Evolutionary conservation across 768 basidiomycete species (phyloP), one percentile per base, ranked within the genome.

Genomic region (Austroboletus eburneus): DNA sequence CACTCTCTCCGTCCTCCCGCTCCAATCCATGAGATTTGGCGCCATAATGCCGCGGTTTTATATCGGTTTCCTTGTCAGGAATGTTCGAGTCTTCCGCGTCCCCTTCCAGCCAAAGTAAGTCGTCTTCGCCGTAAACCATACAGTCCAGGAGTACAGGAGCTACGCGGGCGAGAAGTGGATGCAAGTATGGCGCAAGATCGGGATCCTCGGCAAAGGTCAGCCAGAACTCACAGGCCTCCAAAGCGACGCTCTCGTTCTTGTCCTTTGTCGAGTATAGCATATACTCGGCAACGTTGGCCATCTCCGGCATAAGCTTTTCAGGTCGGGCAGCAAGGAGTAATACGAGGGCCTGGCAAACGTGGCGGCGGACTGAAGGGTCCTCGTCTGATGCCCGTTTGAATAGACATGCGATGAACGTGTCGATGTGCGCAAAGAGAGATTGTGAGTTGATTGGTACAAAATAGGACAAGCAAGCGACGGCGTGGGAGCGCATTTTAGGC

Each of bases 211-310:
- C 94, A 61, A 99, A 98, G 2, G 94, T 96, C 50, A 99, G 76
- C 96, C 96, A 99, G 68, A 99, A 99, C 75, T 99, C 96, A 76
- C 94, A 96, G 20, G 96, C 96, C 71, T 99, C 96, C 40, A 99
- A 76, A 3, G 95, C 93, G 43, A 92, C 95, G 51, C 85, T 87
- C 69, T 97, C 94, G 65, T 97, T 92, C 70, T 89, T 88, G 74
- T 97, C 94, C 69, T 94, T 93, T 13, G 92, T 97, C 22, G 92
- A 95, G 71, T 93, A 98, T 32, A 98, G 77, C 91, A 99, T 98
- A 68, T 96, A 99, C 65, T 96, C 92, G 22, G 95, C 93, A 34
- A 99, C 96, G 56, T 91, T 92, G 20, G 73, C 65, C 79, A 99
- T 90, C 65, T 97, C 92, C 1, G 95, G 96, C 75, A 98, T 85